A percentile compares a stretch with the other conserved stretches of the same genome.
Evolutionary conservation across 1,284 basidiomycete species (phyloP).

Genomic region (Ustilago trichophora): DNA sequence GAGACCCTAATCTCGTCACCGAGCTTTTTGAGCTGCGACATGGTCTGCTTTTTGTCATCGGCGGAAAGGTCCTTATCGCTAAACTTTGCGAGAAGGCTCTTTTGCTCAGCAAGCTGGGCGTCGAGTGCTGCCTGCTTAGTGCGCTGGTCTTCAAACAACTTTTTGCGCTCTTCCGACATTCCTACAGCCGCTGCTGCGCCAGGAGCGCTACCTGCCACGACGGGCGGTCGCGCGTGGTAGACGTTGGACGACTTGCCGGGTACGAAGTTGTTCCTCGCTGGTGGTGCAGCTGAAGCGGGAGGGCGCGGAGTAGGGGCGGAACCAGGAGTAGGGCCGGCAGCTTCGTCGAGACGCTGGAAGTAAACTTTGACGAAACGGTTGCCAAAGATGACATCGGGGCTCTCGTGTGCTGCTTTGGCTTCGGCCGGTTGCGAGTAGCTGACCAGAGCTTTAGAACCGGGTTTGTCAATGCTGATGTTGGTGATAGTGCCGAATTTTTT

Average conservation of each 20-base stretch:
- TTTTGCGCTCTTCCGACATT: conserved; percentile 48
- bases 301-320: conserved; percentile 78
- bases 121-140: conserved; percentile 81
- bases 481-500: conserved; percentile 91
- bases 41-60: conserved; percentile 81
- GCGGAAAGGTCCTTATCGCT: conserved; percentile 74
- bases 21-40: conserved; percentile 79
- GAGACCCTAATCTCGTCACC: conserved; percentile 79
- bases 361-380: conserved; percentile 88
- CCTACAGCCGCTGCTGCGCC: conserved; percentile 15
- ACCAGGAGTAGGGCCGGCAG: conserved; percentile 74
- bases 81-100: conserved; percentile 78
- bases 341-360: conserved; percentile 67
- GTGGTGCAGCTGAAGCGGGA: conserved; percentile 12
- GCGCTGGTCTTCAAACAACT: conserved; percentile 68
- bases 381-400: conserved; percentile 89
- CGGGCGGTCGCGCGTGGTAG: conserved; percentile 53
- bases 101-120: conserved; percentile 87
- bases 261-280: conserved; percentile 49
- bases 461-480: conserved; percentile 86
- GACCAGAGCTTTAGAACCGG: conserved; percentile 79
- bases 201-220: conserved; percentile 6
- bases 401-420: conserved; percentile 87
- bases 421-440: conserved; percentile 86
- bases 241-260: conserved; percentile 61